These are phyloP conservation scores for Lipomyces yamadae DNA, from an alignment of 805 yeast species.

Conservation along the genomic window DNA sequence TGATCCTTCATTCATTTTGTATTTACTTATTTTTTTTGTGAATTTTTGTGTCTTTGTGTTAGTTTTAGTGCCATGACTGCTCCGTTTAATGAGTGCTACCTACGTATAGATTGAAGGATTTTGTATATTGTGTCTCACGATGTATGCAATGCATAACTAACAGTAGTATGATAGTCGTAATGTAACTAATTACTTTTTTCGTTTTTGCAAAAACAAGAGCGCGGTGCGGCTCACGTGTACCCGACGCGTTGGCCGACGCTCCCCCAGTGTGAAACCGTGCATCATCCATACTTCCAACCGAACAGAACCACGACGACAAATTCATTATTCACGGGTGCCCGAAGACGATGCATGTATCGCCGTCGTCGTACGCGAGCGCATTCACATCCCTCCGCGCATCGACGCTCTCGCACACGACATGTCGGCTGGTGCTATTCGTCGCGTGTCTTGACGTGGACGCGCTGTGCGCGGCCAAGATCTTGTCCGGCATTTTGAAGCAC, in stretches of 20 bases:
- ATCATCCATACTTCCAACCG: neutral
- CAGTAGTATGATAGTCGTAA: neutral
- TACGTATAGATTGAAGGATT: neutral
- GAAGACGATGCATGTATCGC: conserved; percentile 69
- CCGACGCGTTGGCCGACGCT: neutral
- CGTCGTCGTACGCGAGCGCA: conserved; percentile 67
- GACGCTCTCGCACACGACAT: conserved; percentile 90
- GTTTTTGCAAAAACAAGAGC: neutral
- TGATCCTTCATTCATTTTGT: neutral
- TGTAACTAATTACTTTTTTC: neutral
- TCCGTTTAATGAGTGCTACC: neutral
- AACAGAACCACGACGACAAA: neutral
- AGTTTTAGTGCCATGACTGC: neutral
- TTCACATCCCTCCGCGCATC: conserved; percentile 70
- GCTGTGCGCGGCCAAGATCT: conserved; percentile 81
- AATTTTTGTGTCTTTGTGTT: neutral
- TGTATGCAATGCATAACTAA: neutral
- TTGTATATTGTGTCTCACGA: neutral
- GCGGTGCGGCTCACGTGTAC: neutral
- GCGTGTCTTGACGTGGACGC: conserved; percentile 92
- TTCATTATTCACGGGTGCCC: neutral
- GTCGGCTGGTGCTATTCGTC: conserved; percentile 83
- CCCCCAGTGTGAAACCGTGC: neutral
- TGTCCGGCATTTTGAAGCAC: conserved; percentile 71
- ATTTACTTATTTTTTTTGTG: neutral